Percentiles rank a stretch among this genome's conserved stretches.
phyloP scores from a whole-genome alignment of 176 grass and related monocot species.

The barley (Hordeum vulgare) region MorexV3_pseudomolecules_assembly NC_058522.1:449166269-449166768 shows the following conservation, averaged over 20 bases:
- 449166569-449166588: not conserved
- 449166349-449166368: slow-evolving; percentile 65
- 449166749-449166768: slow-evolving; percentile 58
- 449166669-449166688: slow-evolving; percentile 69
- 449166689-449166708: slow-evolving; percentile 73
- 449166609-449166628: slow-evolving; percentile 87
- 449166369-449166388: slow-evolving; percentile 86
- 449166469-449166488: slow-evolving; percentile 61
- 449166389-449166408: slow-evolving; percentile 96
- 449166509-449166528: slow-evolving; percentile 58
- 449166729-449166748: slow-evolving; percentile 46
- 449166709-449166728: slow-evolving; percentile 95
- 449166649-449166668: slow-evolving; percentile 58
- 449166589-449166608: slow-evolving; percentile 12
- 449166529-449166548: not conserved
- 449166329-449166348: slow-evolving; percentile 57
- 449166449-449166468: slow-evolving; percentile 84
- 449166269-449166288: slow-evolving; percentile 91
- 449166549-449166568: not conserved
- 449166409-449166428: slow-evolving; percentile 78
- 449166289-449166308: slow-evolving; percentile 95
- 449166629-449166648: slow-evolving; percentile 73
- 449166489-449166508: slow-evolving; percentile 84
- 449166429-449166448: slow-evolving; percentile 84
- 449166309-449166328: slow-evolving; percentile 95